Conservation (phyloP, 78 protist species). For the Dictyostelium citrinum region DNA sequence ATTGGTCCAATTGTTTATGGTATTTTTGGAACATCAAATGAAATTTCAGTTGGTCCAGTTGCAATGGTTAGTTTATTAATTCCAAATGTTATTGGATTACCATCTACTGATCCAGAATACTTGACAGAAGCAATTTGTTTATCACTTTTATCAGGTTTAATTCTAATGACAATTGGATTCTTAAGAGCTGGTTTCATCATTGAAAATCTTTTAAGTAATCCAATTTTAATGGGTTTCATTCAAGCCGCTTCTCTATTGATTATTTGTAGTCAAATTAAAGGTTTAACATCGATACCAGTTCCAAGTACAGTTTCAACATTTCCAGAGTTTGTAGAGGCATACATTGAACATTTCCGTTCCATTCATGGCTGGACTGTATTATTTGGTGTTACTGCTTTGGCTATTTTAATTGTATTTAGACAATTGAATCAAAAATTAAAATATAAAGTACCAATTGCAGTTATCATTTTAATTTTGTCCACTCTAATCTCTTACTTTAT, state of each 20-base stretch:
- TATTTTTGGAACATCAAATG: conserved; percentile 73
- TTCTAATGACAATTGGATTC: conserved; percentile 38
- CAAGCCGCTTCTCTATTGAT: conserved; percentile 64
- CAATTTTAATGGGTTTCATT: conserved; percentile 63
- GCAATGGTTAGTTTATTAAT: conserved; percentile 78
- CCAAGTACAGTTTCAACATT: conserved; percentile 11
- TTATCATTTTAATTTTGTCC: conserved; percentile 5
- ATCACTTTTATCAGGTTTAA: conserved; percentile 51
- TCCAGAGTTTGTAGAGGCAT: background rate
- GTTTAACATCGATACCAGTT: conserved; percentile 36
- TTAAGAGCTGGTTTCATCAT: conserved; percentile 50
- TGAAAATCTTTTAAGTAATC: conserved; percentile 60
- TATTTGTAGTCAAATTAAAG: conserved; percentile 52
- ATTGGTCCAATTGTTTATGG: conserved; percentile 77
- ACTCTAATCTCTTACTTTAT: conserved; percentile 24
- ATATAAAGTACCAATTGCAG: conserved; percentile 65
- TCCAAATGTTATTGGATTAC: conserved; percentile 10
- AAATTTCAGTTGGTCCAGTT: conserved; percentile 77
- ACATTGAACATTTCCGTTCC: background rate
- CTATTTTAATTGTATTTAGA: background rate
- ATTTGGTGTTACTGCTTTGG: conserved; percentile 29
- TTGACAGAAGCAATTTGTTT: background rate
- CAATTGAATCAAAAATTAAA: conserved; percentile 26
- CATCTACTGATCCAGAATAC: background rate
- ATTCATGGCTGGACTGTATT: conserved; percentile 50